Percentiles rank a stretch among this genome's conserved stretches.
These are phyloP conservation scores for Nasturtium officinale DNA, from an alignment of 345 rosid species.

Conservation along the genomic window DNA sequence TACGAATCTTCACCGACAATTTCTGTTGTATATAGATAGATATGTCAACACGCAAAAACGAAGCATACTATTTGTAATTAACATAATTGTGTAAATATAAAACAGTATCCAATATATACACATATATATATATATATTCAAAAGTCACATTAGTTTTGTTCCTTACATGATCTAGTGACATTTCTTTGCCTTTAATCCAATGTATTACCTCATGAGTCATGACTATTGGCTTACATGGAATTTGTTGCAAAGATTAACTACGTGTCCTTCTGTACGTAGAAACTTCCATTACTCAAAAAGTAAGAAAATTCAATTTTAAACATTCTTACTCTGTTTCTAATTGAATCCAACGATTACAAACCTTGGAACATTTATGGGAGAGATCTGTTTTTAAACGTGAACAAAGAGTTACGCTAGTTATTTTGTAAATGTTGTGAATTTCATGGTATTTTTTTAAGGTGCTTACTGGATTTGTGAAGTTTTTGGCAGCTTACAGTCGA, in stretches of 20 bases:
- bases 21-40: constrained; percentile 13
- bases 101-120: not conserved
- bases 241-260: constrained; percentile 31
- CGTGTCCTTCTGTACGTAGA: constrained; percentile 25
- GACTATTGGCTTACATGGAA: constrained; percentile 23
- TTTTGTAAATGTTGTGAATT: not conserved
- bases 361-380: constrained; percentile 3
- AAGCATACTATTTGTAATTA: not conserved
- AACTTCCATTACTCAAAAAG: constrained; percentile 30
- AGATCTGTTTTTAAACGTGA: not conserved
- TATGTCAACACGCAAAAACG: constrained; percentile 28
- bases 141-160: constrained; percentile 28
- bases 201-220: constrained; percentile 23
- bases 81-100: constrained; percentile 12
- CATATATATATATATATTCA: not conserved
- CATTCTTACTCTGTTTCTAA: not conserved
- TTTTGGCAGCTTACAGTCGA: not conserved
- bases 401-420: not conserved
- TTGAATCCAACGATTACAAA: not conserved
- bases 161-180: constrained; percentile 25
- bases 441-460: not conserved
- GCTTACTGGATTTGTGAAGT: not conserved
- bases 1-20: constrained; percentile 42
- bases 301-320: not conserved
- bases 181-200: constrained; percentile 45